phyloP scores from a whole-genome alignment of 169 alveolate genomes.

The Neospora caninum region DNA sequence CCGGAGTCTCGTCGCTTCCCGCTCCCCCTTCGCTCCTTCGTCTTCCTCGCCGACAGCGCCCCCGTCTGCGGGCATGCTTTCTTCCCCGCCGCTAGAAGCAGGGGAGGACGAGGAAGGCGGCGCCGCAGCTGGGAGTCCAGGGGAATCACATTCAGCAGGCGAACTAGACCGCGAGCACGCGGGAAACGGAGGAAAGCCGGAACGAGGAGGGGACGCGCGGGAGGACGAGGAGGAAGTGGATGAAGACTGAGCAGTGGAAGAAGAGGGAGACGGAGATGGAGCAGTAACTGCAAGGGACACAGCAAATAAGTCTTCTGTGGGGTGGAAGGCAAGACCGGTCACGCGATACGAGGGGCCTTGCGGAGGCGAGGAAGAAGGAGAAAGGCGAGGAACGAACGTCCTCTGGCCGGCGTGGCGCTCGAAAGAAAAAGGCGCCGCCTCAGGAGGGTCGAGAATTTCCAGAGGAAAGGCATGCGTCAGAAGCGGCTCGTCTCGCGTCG shows the following conservation, averaged over 20 bases:
- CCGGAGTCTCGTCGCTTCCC: too few species aligned
- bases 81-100: neutral
- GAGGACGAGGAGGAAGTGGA: neutral
- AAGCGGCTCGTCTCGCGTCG: slow-evolving; percentile 31
- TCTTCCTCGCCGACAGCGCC: neutral
- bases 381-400: neutral
- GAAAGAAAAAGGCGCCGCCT: neutral
- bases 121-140: neutral
- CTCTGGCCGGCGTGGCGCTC: neutral
- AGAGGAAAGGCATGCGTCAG: slow-evolving; percentile 16
- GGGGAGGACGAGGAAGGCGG: neutral
- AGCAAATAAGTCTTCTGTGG: neutral
- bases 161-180: neutral
- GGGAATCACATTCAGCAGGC: neutral
- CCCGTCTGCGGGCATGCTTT: neutral
- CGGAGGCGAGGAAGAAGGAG: neutral
- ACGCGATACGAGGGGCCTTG: neutral
- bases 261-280: neutral
- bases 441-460: neutral
- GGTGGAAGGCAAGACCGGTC: slow-evolving; percentile 16
- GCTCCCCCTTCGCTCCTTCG: too few species aligned
- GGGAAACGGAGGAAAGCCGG: neutral
- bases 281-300: neutral
- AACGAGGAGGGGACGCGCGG: neutral
- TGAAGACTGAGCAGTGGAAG: neutral